phyloP scores from a whole-genome alignment of 306 rosid species.

The Notholithocarpus densiflorus region DNA sequence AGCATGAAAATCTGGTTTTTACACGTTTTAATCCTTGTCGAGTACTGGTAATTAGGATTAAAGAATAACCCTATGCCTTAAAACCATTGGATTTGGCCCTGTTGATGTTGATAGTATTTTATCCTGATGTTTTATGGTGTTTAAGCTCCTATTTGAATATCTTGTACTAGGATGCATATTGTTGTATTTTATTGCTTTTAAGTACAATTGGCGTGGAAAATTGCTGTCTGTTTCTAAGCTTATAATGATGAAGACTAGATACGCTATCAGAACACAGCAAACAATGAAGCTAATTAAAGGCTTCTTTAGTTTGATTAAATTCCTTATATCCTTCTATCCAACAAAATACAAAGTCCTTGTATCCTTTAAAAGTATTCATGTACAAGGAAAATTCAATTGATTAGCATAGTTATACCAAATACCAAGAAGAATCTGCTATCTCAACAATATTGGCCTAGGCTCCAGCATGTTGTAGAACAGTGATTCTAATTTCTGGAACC shows the following conservation, averaged over 20 bases:
- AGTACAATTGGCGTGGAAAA: conserved; percentile 40
- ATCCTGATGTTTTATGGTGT: neutral
- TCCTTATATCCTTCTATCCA: neutral
- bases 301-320: conserved; percentile 19
- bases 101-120: neutral
- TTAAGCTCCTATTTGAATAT: neutral
- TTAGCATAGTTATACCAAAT: neutral
- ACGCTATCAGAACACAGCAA: conserved; percentile 37
- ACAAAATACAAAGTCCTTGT: neutral
- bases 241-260: conserved; percentile 43
- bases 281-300: conserved; percentile 32
- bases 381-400: neutral
- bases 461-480: neutral
- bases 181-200: conserved; percentile 25
- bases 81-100: neutral
- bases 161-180: neutral
- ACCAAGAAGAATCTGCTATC: neutral
- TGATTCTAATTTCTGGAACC: neutral
- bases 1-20: conserved; percentile 25
- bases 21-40: neutral
- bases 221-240: conserved; percentile 19
- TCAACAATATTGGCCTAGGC: neutral
- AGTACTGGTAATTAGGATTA: neutral
- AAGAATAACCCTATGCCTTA: neutral
- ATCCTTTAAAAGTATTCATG: neutral